phyloP scores from a whole-genome alignment of 129 eudicot species.

The Flaveria trinervia region DNA sequence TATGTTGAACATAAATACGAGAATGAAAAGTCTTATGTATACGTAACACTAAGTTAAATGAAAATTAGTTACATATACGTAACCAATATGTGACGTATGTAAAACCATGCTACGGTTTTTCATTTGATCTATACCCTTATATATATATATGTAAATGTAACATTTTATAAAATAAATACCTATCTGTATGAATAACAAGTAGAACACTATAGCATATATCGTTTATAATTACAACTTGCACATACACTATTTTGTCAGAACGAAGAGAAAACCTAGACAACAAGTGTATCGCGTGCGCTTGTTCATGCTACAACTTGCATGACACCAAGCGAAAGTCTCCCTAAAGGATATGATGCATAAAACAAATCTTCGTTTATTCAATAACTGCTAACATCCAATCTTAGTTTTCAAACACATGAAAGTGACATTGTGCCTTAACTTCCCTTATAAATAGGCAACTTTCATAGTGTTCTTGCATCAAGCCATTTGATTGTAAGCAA shows the following conservation, averaged over 20 bases:
- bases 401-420: slow-evolving; percentile 15
- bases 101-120: too few relatives aligned
- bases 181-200: not conserved
- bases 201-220: not conserved
- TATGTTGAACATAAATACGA: too few relatives aligned
- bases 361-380: not conserved
- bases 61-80: too few relatives aligned
- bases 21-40: too few relatives aligned
- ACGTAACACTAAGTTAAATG: too few relatives aligned
- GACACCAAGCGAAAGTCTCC: not conserved
- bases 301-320: slow-evolving; percentile 27
- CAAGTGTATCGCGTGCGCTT: slow-evolving; percentile 17
- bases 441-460: slow-evolving; percentile 33
- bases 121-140: too few relatives aligned
- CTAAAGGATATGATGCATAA: not conserved
- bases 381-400: not conserved
- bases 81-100: too few relatives aligned
- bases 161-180: not conserved
- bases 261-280: not conserved
- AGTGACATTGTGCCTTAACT: slow-evolving; percentile 23
- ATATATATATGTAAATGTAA: not conserved
- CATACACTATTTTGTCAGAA: not conserved
- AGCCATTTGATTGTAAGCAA: slow-evolving; percentile 17
- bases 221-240: slow-evolving; percentile 1
- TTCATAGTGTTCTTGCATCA: slow-evolving; percentile 7